Evolutionary conservation across 176 grass and related monocot species (phyloP).

Genomic region (Bonia amplexicaulis): DNA sequence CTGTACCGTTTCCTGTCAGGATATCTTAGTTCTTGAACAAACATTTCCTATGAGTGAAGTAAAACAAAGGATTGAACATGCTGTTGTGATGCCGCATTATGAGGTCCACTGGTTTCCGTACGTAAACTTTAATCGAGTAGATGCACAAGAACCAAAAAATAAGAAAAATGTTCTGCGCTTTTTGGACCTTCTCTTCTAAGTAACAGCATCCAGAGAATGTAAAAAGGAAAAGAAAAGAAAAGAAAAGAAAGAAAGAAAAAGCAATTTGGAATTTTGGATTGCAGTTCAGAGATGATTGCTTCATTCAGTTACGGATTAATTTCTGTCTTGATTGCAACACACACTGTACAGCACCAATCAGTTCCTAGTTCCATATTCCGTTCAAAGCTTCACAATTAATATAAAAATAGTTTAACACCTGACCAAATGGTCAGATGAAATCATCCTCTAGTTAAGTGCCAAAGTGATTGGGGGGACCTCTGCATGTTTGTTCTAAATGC

Average conservation of each 20-base stretch:
- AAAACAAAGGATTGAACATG: not conserved
- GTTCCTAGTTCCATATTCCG: not conserved
- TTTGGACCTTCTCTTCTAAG: not conserved
- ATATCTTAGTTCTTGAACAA: not conserved
- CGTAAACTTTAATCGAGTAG: not conserved
- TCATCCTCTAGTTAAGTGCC: constrained; percentile 19
- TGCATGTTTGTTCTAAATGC: constrained; percentile 11
- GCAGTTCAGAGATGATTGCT: not conserved
- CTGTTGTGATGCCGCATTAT: not conserved
- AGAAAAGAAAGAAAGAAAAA: not conserved
- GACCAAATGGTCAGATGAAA: not conserved
- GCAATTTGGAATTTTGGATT: too few species aligned
- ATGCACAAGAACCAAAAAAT: not conserved
- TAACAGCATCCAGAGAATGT: not conserved
- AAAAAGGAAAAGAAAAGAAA: not conserved
- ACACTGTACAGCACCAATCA: not conserved
- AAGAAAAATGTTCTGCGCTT: not conserved
- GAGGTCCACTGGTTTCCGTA: not conserved
- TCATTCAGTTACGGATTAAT: not conserved
- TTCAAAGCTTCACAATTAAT: not conserved
- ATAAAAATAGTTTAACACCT: not conserved
- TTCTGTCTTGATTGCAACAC: not conserved
- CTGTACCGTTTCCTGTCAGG: not conserved
- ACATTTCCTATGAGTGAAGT: not conserved
- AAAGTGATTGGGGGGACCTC: constrained; percentile 4